Evolutionary conservation across 139 green algal genomes (phyloP), one percentile per base, ranked within the genome.

Genomic region (Eudorina sp.): DNA sequence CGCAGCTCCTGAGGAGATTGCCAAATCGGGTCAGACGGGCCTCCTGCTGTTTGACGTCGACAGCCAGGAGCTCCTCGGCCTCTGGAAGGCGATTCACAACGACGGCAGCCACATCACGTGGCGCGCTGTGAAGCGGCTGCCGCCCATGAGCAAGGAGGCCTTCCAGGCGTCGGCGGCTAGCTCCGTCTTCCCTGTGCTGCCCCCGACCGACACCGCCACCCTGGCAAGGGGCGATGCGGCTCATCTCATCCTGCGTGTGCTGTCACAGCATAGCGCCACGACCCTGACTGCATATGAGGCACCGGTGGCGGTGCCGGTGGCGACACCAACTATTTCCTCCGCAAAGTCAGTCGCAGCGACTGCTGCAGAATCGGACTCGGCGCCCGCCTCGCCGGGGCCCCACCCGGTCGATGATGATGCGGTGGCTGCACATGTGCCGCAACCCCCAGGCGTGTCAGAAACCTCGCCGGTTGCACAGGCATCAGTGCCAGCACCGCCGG

Each of bases 41-140:
- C 55, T 85, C 8, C 38, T 85, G 27, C 58, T 85, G 14, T 85
- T 46, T 40, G 66, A 85, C 27, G 40, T 85, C 11, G 58, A 75
- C 78, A 27, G 7, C 25, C 5, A 55, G 23, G 45, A 51, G 13
- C 3, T 85, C 27, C 55, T 58, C 5, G 78, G 78, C 1, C 3
- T 74, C 38, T 85, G 78, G 78, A 75, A 4, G 31, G 41, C 36
- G 2, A n/a, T 14, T 1, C 3, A 3, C 29, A 41, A 73, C 9
- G 41, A 55, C 78, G 34, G 18, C 53, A 29, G 18, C 16, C 23
- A 51, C 75, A 62, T 68, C 1, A 41, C 36, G 25, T 82, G 73
- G 73, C 21, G 31, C 27, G 9, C 51, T 9, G 51, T 83, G 3
- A 48, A 23, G 36, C 48, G 48, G 36, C 36, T 70, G n/a, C 31